Conservation (phyloP, 805 yeast species). For the Sugiyamaella lignohabitans region DNA sequence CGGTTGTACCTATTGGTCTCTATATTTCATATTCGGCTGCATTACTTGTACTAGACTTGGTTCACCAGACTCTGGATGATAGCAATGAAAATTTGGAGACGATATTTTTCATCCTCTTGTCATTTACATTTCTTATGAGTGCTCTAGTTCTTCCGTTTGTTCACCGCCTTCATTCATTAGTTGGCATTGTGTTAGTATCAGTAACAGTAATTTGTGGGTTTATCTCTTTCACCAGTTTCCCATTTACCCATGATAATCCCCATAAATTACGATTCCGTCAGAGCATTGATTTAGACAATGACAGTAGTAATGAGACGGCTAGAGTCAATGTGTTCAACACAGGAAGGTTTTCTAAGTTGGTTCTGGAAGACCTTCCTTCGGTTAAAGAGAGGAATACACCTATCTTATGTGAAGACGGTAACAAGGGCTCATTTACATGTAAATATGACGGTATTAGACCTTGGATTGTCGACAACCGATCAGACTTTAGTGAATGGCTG, state of each 20-base stretch:
- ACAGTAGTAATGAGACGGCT: slow-evolving; percentile 22
- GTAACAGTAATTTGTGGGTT: slow-evolving; percentile 36
- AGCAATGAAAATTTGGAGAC: slow-evolving; percentile 39
- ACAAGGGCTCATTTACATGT: slow-evolving; percentile 50
- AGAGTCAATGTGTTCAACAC: slow-evolving; percentile 45
- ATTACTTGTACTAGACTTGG: slow-evolving; percentile 52
- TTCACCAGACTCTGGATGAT: slow-evolving; percentile 69
- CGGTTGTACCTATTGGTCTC: slow-evolving; percentile 60
- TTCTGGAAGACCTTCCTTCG: slow-evolving; percentile 60
- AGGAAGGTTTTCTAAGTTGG: slow-evolving; percentile 41
- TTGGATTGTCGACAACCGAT: slow-evolving; percentile 37
- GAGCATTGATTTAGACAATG: slow-evolving; percentile 41
- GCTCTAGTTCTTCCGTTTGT: slow-evolving; percentile 59
- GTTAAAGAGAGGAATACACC: slow-evolving; percentile 33
- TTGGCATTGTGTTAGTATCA: slow-evolving; percentile 38
- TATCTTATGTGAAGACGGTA: slow-evolving; percentile 31
- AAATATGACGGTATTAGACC: slow-evolving; percentile 46
- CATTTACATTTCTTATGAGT: slow-evolving; percentile 2
- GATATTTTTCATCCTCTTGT: slow-evolving; percentile 20
- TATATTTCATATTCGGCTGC: slow-evolving; percentile 50
- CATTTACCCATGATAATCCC: slow-evolving; percentile 61
- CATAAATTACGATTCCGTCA: slow-evolving; percentile 69
- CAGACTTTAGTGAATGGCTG: slow-evolving; percentile 40
- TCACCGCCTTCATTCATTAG: slow-evolving; percentile 54
- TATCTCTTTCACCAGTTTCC: slow-evolving; percentile 33